Percentiles rank a stretch among this genome's conserved stretches.
These are phyloP conservation scores for Fagus sylvatica DNA, from an alignment of 306 rosid genomes.

Conservation along the genomic window DNA sequence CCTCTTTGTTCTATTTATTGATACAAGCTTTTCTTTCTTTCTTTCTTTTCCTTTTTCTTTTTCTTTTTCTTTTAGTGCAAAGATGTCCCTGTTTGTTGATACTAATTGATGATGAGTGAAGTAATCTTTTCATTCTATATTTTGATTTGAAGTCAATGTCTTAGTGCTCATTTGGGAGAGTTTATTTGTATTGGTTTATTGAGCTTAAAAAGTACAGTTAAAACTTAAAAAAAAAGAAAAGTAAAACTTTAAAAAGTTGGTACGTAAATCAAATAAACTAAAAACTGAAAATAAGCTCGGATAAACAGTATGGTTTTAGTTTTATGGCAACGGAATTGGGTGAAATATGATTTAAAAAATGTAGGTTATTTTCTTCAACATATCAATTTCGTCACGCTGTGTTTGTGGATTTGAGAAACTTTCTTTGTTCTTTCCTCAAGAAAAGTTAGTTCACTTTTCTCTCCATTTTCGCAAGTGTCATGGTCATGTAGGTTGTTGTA, in stretches of 20 bases:
- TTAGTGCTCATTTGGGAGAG: background rate
- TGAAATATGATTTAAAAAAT: too few relatives aligned
- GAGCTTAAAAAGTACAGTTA: too few relatives aligned
- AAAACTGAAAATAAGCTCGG: too few relatives aligned
- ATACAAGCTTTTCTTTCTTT: constrained; percentile 20
- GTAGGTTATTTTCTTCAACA: too few relatives aligned
- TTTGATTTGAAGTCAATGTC: background rate
- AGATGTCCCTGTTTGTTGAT: background rate
- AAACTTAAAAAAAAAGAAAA: too few relatives aligned
- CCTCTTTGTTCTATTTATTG: constrained; percentile 22
- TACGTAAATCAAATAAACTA: too few relatives aligned
- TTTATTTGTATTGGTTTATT: too few relatives aligned
- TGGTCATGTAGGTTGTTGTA: too few relatives aligned
- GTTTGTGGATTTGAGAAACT: background rate
- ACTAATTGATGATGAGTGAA: background rate
- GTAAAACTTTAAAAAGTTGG: too few relatives aligned
- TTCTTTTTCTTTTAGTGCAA: background rate
- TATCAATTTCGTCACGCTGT: background rate
- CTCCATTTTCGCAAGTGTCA: background rate
- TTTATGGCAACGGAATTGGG: too few relatives aligned
- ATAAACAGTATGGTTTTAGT: background rate
- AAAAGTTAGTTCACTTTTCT: background rate
- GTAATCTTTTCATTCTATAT: background rate
- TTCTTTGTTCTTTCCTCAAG: background rate
- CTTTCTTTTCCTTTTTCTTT: background rate